Base-by-base conservation (phyloP, 2,329 filamentous ascomycete species). In the Aureobasidium sp. region DNA sequence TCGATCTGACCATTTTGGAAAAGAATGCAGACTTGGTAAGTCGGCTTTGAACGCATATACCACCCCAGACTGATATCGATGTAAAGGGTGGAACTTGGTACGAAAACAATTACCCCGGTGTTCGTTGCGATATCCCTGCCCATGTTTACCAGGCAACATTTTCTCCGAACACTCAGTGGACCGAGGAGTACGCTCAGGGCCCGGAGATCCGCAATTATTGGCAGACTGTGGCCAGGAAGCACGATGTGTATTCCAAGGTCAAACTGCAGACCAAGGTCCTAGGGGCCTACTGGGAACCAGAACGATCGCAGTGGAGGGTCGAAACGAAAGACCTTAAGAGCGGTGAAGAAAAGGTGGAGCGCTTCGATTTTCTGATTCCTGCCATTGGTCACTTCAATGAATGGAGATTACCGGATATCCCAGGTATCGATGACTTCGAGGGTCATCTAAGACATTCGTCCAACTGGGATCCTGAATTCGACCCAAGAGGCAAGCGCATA, bases 71-170 rank as follows among this genome's bases (percentile, higher is more conserved):
- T 37, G 13, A 37, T 6, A 3, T 15, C 2, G 5, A 37, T 37
- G 3, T 37, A 6, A 37, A 78, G 77, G 78, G 77, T 44, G 79
- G 79, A 15, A 79, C 77, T 42, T 80, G 77, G 76, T 73, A 75
- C 65, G 75, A 79, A 61, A 80, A 79, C 59, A 74, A 72, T 4
- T 88, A 88, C 65, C 85, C 85, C 0, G 86, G 85, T 1, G 84
- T 87, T 0, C 76, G 84, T 46, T 90, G 87, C 66, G 86, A 89
- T 70, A 83, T 90, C 15, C 85, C 87, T 0, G 82, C 86, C 0
- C 85, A 88, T 70, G 85, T 87, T 23, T 90, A 90, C 67, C 87
- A 89, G 68, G 82, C 82, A 8, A 85, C 84, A 0, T 90, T 89
- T 70, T 78, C 79, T 7, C 85, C 86, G 0, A 90, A 90, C 62